phyloP scores from a whole-genome alignment of 2,329 filamentous ascomycete species.

The Beauveria varroae region DNA sequence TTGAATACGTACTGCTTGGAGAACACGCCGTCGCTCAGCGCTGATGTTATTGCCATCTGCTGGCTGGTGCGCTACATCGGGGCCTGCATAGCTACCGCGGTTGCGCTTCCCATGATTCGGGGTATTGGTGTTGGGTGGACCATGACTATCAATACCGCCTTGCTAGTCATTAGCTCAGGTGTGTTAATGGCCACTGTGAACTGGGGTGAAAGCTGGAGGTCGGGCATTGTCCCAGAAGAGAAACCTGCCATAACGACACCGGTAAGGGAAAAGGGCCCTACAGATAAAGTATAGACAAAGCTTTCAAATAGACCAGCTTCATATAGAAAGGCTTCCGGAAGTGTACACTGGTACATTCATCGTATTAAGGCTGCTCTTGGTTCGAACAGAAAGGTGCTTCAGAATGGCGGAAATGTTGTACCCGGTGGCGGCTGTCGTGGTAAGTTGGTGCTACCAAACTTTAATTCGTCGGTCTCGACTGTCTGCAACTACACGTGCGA shows the following conservation, averaged over 20 bases:
- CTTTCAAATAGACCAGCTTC: background rate
- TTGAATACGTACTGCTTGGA: conserved; percentile 78
- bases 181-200: conserved; percentile 30
- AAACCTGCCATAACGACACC: background rate
- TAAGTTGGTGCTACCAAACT: background rate
- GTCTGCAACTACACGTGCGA: background rate
- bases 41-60: conserved; percentile 73
- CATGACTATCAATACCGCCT: conserved; percentile 50
- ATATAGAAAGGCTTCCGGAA: background rate
- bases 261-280: background rate
- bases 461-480: background rate
- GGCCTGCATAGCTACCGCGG: conserved; percentile 61
- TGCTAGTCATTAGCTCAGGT: conserved; percentile 29
- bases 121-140: conserved; percentile 76
- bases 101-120: conserved; percentile 67
- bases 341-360: too few relatives aligned
- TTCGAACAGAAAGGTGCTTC: background rate
- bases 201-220: conserved; percentile 34
- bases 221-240: conserved; percentile 22
- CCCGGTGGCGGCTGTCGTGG: background rate
- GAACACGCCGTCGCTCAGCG: conserved; percentile 61
- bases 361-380: background rate
- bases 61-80: conserved; percentile 73
- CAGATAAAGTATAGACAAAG: background rate
- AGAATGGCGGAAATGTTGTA: background rate